A percentile compares a stretch with the other conserved stretches of the same genome.
Conservation (phyloP, 2,329 filamentous ascomycete species). For the Pseudogymnoascus sp. region DNA sequence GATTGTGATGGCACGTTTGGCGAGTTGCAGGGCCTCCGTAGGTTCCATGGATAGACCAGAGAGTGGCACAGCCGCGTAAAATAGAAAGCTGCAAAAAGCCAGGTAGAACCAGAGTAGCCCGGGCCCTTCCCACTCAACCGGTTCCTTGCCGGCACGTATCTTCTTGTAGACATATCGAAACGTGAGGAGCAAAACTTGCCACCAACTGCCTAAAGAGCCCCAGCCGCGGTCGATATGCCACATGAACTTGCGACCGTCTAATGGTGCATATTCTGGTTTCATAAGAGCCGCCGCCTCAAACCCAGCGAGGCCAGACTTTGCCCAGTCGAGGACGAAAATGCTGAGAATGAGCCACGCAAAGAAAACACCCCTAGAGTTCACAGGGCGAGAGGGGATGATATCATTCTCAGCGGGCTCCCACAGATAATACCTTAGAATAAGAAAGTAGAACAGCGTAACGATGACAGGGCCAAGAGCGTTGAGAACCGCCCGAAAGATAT, state of each 20-base stretch:
- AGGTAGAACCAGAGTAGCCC: not conserved
- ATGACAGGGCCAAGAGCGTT: not conserved
- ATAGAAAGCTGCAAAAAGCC: not conserved
- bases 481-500: not conserved
- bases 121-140: not conserved
- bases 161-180: not conserved
- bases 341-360: not conserved
- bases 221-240: not conserved
- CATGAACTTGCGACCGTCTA: not conserved
- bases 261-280: not conserved
- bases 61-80: not conserved
- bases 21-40: not conserved
- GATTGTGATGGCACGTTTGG: not conserved
- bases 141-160: not conserved
- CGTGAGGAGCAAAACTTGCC: not conserved
- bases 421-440: not conserved
- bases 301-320: not conserved
- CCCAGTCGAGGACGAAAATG: not conserved
- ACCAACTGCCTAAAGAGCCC: not conserved
- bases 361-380: not conserved
- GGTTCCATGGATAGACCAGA: not conserved
- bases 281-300: not conserved
- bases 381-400: not conserved
- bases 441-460: not conserved
- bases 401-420: not conserved